These are phyloP conservation scores for Exophiala viscosa DNA, from an alignment of 2,329 filamentous ascomycete species.

Conservation along the genomic window DNA sequence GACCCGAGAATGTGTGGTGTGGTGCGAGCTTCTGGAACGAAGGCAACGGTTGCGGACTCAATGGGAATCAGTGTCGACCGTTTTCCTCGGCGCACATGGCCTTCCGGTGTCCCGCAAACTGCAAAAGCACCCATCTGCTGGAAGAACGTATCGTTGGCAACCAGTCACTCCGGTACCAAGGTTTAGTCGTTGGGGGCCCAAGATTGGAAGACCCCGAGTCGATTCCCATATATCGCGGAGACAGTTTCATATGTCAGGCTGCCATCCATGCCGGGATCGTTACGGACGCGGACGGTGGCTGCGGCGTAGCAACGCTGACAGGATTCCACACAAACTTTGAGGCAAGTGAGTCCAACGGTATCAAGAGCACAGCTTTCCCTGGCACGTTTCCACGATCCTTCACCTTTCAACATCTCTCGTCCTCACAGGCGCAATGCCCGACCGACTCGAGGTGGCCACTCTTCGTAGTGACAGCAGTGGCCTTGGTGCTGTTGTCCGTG, in stretches of 20 bases:
- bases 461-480: constrained; percentile 74
- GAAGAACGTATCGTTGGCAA: constrained; percentile 52
- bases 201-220: constrained; percentile 34
- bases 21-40: constrained; percentile 43
- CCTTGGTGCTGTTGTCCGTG: constrained; percentile 72
- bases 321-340: constrained; percentile 64
- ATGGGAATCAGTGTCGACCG: constrained; percentile 55
- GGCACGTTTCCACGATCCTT: constrained; percentile 88
- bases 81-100: constrained; percentile 51
- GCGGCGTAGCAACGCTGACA: constrained; percentile 72
- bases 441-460: constrained; percentile 80
- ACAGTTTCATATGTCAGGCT: constrained; percentile 81
- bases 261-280: constrained; percentile 82
- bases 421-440: constrained; percentile 58
- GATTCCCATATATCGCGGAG: constrained; percentile 71
- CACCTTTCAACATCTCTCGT: constrained; percentile 61
- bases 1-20: constrained; percentile 44
- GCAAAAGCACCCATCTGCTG: constrained; percentile 44
- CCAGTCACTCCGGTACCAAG: constrained; percentile 49
- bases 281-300: constrained; percentile 68
- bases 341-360: constrained; percentile 65
- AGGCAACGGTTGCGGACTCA: constrained; percentile 50
- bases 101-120: constrained; percentile 57
- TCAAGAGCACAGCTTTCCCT: constrained; percentile 72
- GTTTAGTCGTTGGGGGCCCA: constrained; percentile 52